Evolutionary conservation across 495 filamentous ascomycete genomes (phyloP).

Genomic region (Penicillium alfredii): DNA sequence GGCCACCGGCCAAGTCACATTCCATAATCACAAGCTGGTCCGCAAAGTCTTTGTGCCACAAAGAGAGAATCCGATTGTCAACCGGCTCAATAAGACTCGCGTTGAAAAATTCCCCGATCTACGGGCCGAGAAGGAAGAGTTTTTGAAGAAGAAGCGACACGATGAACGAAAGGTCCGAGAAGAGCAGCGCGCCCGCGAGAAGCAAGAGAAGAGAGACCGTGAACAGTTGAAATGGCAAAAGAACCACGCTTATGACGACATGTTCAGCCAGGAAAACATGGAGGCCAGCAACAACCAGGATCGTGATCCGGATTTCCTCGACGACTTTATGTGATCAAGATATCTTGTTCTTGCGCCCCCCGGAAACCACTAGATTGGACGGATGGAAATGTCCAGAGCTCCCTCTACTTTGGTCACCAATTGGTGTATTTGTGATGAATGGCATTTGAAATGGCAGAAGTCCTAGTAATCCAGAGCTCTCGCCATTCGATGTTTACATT

Average conservation of each 20-base stretch:
- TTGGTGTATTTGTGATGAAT: too few species aligned
- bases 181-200: conserved; percentile 76
- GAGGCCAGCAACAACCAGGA: conserved; percentile 46
- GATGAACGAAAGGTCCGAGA: conserved; percentile 61
- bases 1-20: conserved; percentile 90
- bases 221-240: conserved; percentile 88
- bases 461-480: too few species aligned
- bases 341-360: too few species aligned
- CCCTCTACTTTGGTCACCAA: too few species aligned
- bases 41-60: conserved; percentile 68
- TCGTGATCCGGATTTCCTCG: conserved; percentile 42
- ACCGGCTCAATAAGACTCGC: conserved; percentile 94
- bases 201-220: conserved; percentile 66
- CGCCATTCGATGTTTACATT: too few species aligned
- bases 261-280: conserved; percentile 42
- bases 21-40: conserved; percentile 83
- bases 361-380: too few species aligned
- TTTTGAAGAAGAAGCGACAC: conserved; percentile 59
- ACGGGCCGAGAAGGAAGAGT: conserved; percentile 68
- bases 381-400: too few species aligned
- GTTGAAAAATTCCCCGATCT: conserved; percentile 82
- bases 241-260: conserved; percentile 90
- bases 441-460: too few species aligned
- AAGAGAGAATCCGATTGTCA: conserved; percentile 84
- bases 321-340: conserved; percentile 54